Evolutionary conservation across 1,284 basidiomycete species (phyloP).

Genomic region (Malassezia obtusa): DNA sequence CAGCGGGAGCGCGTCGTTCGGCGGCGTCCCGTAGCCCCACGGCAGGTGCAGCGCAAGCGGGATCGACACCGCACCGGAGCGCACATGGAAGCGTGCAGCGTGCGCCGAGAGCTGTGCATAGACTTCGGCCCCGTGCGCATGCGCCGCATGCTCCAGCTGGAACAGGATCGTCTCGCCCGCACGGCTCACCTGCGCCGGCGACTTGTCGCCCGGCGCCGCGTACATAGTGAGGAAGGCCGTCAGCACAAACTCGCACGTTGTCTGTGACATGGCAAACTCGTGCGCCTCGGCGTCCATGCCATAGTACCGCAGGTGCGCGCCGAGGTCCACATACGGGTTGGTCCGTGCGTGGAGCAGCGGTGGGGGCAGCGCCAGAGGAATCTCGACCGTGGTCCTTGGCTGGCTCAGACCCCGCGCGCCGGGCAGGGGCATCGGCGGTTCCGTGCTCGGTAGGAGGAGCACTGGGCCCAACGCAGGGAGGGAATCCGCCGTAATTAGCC

Average conservation of each 20-base stretch:
- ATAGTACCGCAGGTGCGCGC: conserved; percentile 5
- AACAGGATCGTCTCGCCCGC: conserved; percentile 9
- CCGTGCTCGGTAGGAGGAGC: not conserved
- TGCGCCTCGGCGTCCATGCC: conserved; percentile 12
- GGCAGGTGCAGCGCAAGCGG: conserved; percentile 2
- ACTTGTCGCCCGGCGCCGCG: not conserved
- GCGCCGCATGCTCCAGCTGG: conserved; percentile 1
- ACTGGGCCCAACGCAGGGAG: too few relatives aligned
- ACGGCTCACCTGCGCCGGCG: not conserved
- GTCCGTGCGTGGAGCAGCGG: conserved; percentile 8
- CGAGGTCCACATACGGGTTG: conserved; percentile 13
- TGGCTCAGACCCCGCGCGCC: not conserved
- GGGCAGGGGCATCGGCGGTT: not conserved
- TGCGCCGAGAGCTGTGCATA: not conserved
- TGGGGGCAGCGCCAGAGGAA: conserved; percentile 4
- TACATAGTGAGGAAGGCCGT: conserved; percentile 12
- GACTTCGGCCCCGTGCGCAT: not conserved
- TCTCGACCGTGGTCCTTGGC: not conserved
- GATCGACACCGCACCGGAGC: not conserved
- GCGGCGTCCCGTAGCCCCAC: not conserved
- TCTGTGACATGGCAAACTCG: conserved; percentile 7
- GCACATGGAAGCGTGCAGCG: not conserved
- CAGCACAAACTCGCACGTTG: conserved; percentile 15
- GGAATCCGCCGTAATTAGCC: not conserved
- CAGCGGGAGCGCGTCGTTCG: not conserved